Evolutionary conservation across 495 filamentous ascomycete species (phyloP).

Genomic region (Tuber borchii): DNA sequence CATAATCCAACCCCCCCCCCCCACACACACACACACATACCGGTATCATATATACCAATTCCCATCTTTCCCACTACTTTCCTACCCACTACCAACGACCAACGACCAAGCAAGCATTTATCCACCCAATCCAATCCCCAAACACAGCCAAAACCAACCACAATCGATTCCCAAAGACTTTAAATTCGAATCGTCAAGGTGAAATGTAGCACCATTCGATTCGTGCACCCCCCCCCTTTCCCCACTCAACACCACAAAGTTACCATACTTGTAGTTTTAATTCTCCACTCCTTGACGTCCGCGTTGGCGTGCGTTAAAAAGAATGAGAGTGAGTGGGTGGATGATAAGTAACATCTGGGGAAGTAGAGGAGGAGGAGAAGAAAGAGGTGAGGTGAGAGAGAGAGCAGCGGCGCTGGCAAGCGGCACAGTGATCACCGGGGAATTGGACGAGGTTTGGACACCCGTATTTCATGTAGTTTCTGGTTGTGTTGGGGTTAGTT

Average conservation of each 20-base stretch:
- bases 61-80: no score
- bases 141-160: no score
- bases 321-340: background rate
- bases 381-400: background rate
- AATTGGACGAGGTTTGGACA: background rate
- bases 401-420: background rate
- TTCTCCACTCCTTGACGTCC: background rate
- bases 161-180: no score
- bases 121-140: no score
- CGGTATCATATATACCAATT: no score
- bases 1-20: no score
- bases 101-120: no score
- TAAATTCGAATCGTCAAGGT: no score
- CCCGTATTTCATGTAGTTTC: constrained; percentile 2
- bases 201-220: background rate
- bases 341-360: background rate
- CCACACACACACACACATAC: no score
- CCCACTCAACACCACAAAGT: background rate
- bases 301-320: background rate
- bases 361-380: background rate
- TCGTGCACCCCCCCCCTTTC: no score
- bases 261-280: background rate
- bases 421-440: constrained; percentile 1
- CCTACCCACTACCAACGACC: no score
- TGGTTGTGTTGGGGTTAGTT: background rate